Evolutionary conservation across 331 rosid species (phyloP), one percentile per base, ranked within the genome.

Genomic region (Stylosanthes scabra): DNA sequence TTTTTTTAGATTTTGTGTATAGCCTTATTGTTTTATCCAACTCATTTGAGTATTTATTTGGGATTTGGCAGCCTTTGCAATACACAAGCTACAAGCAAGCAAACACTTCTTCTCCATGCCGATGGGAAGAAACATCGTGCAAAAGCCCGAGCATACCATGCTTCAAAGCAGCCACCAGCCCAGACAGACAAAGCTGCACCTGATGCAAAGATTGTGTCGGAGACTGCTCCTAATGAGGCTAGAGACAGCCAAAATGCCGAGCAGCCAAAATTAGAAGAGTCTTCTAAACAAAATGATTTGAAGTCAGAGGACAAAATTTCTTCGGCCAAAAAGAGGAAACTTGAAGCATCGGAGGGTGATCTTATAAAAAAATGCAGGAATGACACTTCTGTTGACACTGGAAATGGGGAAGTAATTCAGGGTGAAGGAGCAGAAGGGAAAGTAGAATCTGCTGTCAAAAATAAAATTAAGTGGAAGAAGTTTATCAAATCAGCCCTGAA

Each of bases 111-210:
- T 82, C 93, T 90, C 77, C 97, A 94, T 79, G 97, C 97, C 1
- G 99, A 94, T 74, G 99, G 99, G 80, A 94, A 94, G 92, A 94
- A 91, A 86, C 99, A 91, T 80, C 87, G 80, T 83, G 96, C 84
- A 20, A 94, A 84, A 85, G 97, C 93, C 80, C 78, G 94, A 71
- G 96, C 88, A 42, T 68, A 87, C 81, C 96, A 83, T 71, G 88
- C 89, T 56, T 85, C 87, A 7, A 81, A 91, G 40, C 88, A 88
- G 64, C 88, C 60, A 70, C 76, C 83, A 15, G 66, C 49, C 77
- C 79, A 73, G 76, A 64, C 68, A 0, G 89, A 90, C 49, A 84
- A 76, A 51, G 71, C 86, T 67, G 74, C 75, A 31, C 64, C 63
- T 34, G 84, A 88, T 77, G 68, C 76, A 41, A 81, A 85, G 62